These are phyloP conservation scores for Ogataea nakhonphanomensis DNA, from an alignment of 805 yeast species.

Conservation along the genomic window DNA sequence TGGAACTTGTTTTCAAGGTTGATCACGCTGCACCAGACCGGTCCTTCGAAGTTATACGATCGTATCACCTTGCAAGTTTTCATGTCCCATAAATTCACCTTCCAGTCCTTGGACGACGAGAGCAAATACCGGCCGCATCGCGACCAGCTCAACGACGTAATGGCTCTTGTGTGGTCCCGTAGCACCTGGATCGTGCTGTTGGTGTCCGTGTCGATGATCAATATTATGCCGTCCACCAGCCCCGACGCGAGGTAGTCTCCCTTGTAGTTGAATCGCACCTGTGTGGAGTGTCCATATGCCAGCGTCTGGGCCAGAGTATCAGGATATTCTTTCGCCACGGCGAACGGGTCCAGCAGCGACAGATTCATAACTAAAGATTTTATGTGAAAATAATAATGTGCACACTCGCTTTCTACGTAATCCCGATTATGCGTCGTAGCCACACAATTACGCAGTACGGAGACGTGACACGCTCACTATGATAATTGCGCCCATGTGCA, in stretches of 20 bases:
- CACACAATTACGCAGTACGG: too few relatives aligned
- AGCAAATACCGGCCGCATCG: conserved; percentile 64
- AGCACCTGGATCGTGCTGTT: conserved; percentile 53
- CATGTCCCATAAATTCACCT: conserved; percentile 77
- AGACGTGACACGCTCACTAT: too few relatives aligned
- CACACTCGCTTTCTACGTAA: background rate
- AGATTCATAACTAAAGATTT: conserved; percentile 56
- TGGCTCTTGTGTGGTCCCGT: conserved; percentile 64
- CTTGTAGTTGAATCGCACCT: conserved; percentile 60
- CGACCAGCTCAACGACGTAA: conserved; percentile 78
- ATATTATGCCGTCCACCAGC: conserved; percentile 64
- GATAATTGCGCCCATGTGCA: too few relatives aligned
- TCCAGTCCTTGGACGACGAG: conserved; percentile 80
- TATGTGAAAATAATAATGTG: background rate
- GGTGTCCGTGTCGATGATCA: conserved; percentile 73
- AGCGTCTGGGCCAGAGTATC: conserved; percentile 74
- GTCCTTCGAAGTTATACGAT: conserved; percentile 55
- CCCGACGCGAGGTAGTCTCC: conserved; percentile 91
- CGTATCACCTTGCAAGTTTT: conserved; percentile 38
- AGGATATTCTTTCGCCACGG: conserved; percentile 89
- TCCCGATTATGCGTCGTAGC: too few relatives aligned
- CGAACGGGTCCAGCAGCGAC: conserved; percentile 82
- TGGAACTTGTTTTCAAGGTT: conserved; percentile 45
- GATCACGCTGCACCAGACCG: conserved; percentile 67
- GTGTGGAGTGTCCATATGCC: conserved; percentile 62